Evolutionary conservation across 495 filamentous ascomycete genomes (phyloP).

Genomic region (Penicillium riverlandense): DNA sequence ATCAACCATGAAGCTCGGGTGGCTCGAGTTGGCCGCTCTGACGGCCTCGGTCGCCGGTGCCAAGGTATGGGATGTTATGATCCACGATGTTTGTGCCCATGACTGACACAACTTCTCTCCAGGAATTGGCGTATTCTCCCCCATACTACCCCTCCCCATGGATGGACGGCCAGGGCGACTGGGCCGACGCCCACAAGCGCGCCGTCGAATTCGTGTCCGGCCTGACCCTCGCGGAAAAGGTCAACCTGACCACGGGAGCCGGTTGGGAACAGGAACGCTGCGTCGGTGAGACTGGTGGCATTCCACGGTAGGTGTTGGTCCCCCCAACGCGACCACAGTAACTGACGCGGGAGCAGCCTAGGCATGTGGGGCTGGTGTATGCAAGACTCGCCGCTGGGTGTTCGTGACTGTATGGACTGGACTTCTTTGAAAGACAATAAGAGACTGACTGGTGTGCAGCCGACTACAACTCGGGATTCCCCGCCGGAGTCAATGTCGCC

Average conservation of each 20-base stretch:
- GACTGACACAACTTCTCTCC: constrained; percentile 1
- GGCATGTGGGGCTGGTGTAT: constrained; percentile 75
- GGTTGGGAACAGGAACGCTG: constrained; percentile 75
- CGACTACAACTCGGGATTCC: constrained; percentile 75
- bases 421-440: too few relatives aligned
- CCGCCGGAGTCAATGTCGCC: constrained; percentile 73
- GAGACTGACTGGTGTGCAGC: constrained; percentile 26
- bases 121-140: constrained; percentile 39
- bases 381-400: constrained; percentile 84
- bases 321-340: not conserved
- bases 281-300: constrained; percentile 60
- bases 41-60: constrained; percentile 32
- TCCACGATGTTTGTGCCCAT: not conserved
- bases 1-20: constrained; percentile 31
- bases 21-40: constrained; percentile 27
- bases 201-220: constrained; percentile 74
- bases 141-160: constrained; percentile 84
- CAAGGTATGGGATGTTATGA: constrained; percentile 13
- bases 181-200: constrained; percentile 71
- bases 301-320: constrained; percentile 24
- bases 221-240: constrained; percentile 82
- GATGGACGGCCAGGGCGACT: constrained; percentile 61
- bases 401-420: constrained; percentile 50
- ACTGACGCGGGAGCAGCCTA: constrained; percentile 48
- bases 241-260: constrained; percentile 84